Evolutionary conservation across 805 yeast species (phyloP), one percentile per base, ranked within the genome.

Genomic region (Candida coquimbonensis): DNA sequence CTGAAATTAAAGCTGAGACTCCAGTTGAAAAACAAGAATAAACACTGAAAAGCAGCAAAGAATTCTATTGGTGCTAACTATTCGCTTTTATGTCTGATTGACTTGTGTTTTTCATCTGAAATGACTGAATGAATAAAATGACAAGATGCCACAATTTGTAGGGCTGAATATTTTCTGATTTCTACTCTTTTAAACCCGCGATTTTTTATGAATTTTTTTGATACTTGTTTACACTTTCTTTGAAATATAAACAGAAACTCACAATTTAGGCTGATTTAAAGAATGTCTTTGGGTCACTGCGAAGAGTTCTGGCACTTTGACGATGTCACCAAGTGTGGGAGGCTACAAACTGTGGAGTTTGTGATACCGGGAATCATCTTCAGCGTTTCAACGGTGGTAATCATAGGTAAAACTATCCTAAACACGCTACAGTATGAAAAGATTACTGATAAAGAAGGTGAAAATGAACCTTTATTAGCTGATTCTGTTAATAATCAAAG

Each of bases 311-410:
- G 88, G 87, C 64, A 68, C 50, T 77, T 72, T 48, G 88, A 82
- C 55, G 88, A 82, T 59, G 57, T 82, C 36, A 74, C 83, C 1
- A 56, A 57, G 14, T 78, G 83, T 55, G 75, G 75, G 6, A 67
- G 80, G 40, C 63, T 65, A 19, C 51, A 57, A 55, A 59, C 63
- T 49, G 55, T 78, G 35, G 71, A 72, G 46, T 61, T 60, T 31
- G 55, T 61, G 40, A 51, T 63, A 17, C 76, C 75, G 1, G 40
- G 63, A 13, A 46, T 59, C n/a, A 47, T 70, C 9, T 66, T 69
- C 4, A 45, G 60, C 1, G 48, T 36, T 3, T 53, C 62, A 5
- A 38, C 42, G 55, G 44, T 50, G 12, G 45, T 49, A n/a, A 38
- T 60, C 1, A n/a, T 40, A 12, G 25, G 33, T 1, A 51, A 25